These are phyloP conservation scores for Neonectria punicea DNA, from an alignment of 2,329 filamentous ascomycete species.

Conservation along the genomic window DNA sequence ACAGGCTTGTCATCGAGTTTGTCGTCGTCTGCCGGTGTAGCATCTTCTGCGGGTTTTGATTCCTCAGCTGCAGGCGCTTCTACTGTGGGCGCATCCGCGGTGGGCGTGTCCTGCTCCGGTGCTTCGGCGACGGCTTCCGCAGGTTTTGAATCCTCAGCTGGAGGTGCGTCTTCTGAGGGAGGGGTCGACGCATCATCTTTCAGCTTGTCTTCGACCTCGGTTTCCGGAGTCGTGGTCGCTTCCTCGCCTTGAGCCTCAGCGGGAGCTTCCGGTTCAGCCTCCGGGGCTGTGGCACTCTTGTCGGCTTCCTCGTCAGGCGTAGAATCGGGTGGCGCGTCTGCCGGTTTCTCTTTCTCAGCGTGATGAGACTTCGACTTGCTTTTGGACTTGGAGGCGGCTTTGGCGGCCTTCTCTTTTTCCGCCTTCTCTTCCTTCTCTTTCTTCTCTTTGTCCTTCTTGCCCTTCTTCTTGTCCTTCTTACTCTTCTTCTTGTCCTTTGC, in stretches of 20 bases:
- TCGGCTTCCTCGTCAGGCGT: constrained; percentile 15
- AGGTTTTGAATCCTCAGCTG: background rate
- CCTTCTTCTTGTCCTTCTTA: constrained; percentile 29
- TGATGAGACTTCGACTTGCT: constrained; percentile 6
- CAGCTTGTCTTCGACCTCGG: background rate
- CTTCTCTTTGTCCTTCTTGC: constrained; percentile 16
- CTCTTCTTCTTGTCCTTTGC: constrained; percentile 32
- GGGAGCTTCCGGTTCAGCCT: background rate
- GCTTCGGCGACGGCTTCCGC: constrained; percentile 1
- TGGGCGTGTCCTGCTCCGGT: constrained; percentile 2
- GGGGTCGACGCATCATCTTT: background rate
- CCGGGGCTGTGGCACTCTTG: background rate
- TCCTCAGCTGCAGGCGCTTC: constrained; percentile 9
- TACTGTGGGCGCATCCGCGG: constrained; percentile 4
- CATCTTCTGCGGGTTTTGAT: constrained; percentile 13
- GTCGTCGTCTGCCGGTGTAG: constrained; percentile 10
- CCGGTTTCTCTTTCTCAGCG: background rate
- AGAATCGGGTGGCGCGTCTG: background rate
- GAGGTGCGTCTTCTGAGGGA: constrained; percentile 7
- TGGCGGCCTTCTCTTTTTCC: constrained; percentile 23
- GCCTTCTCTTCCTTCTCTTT: constrained; percentile 19
- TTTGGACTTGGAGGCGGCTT: background rate
- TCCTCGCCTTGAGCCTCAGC: constrained; percentile 15
- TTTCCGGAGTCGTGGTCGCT: background rate
- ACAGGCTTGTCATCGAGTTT: background rate